Conservation (phyloP, 108 stramenopile species). For the Nitzschia palea region DNA sequence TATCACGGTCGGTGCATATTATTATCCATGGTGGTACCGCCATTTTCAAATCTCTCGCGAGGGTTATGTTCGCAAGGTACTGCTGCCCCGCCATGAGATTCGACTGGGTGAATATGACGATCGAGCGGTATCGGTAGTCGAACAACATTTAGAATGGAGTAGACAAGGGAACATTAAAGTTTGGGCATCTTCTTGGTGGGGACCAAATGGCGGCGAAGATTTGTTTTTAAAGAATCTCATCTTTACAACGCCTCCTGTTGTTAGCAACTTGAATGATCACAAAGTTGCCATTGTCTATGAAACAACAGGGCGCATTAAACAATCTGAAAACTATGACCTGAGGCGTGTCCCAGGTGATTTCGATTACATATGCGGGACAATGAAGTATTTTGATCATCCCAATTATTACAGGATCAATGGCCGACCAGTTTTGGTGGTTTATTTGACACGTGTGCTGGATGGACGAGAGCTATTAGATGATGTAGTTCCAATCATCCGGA, state of each 20-base stretch:
- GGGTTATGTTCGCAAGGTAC: conserved; percentile 32
- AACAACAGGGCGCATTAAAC: conserved; percentile 26
- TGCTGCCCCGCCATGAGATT: conserved; percentile 27
- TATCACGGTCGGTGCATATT: conserved; percentile 40
- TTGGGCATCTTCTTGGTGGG: conserved; percentile 50
- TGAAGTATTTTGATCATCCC: conserved; percentile 40
- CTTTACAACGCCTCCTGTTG: neutral
- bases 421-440: conserved; percentile 41
- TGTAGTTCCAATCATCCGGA: conserved; percentile 25
- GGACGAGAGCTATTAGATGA: conserved; percentile 14
- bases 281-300: conserved; percentile 50
- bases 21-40: conserved; percentile 48
- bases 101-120: conserved; percentile 48
- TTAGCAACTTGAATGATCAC: conserved; percentile 14
- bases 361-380: conserved; percentile 26
- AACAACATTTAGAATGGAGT: conserved; percentile 45
- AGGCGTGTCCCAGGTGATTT: conserved; percentile 16
- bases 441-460: conserved; percentile 35
- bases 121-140: conserved; percentile 31
- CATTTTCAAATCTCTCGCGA: conserved; percentile 36
- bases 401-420: conserved; percentile 47
- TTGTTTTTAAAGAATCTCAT: conserved; percentile 26
- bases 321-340: neutral
- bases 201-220: conserved; percentile 25
- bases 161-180: conserved; percentile 27